These are phyloP conservation scores for Rhodotorula sp. DNA, from an alignment of 1,284 basidiomycete species.

Conservation along the genomic window DNA sequence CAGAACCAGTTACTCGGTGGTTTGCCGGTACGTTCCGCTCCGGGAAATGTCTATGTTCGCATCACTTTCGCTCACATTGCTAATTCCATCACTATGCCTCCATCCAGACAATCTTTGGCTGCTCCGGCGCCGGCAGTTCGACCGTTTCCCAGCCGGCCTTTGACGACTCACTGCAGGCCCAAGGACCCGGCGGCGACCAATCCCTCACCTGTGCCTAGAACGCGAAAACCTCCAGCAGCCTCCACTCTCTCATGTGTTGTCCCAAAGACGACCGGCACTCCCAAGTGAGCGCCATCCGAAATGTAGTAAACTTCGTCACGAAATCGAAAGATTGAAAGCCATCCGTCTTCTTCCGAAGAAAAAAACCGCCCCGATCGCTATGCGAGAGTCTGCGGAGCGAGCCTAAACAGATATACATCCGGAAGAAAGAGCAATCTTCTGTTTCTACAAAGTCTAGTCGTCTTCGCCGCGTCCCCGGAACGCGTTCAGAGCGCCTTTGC, in stretches of 20 bases:
- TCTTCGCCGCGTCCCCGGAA: constrained; percentile 26
- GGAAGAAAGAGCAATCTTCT: too few relatives aligned
- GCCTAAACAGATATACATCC: background rate
- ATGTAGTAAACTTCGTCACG: too few relatives aligned
- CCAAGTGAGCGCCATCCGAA: background rate
- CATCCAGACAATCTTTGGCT: constrained; percentile 1
- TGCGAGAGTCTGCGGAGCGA: too few relatives aligned
- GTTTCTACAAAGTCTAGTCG: constrained; percentile 3
- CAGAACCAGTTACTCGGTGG: constrained; percentile 7
- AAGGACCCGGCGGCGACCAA: constrained; percentile 1
- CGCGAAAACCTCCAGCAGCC: too few relatives aligned
- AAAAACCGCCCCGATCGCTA: too few relatives aligned
- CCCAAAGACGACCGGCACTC: too few relatives aligned
- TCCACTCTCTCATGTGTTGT: too few relatives aligned
- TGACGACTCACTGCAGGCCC: constrained; percentile 9
- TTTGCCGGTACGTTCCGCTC: background rate
- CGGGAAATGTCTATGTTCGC: too few relatives aligned
- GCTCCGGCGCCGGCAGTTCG: background rate
- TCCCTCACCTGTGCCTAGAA: background rate
- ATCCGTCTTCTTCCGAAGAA: too few relatives aligned
- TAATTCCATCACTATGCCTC: too few relatives aligned
- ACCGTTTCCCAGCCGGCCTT: background rate
- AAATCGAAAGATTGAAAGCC: too few relatives aligned
- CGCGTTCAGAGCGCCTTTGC: constrained; percentile 28
- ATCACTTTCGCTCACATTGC: too few relatives aligned